Evolutionary conservation across 78 protist species (phyloP).

Genomic region (Dictyostelium purpureum): DNA sequence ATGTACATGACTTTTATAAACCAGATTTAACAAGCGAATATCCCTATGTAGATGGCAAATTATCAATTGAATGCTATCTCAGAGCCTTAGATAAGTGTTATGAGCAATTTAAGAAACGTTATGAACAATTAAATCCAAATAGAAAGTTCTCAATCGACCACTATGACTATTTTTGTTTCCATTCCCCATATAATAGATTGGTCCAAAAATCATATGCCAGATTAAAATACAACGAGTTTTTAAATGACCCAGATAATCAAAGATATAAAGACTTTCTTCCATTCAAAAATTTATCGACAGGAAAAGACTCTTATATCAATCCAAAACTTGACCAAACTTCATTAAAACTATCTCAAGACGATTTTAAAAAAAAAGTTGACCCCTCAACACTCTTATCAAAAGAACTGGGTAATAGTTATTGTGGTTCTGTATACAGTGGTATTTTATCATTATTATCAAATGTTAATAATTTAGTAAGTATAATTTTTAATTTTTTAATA

Average conservation of each 20-base stretch:
- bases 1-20: slow-evolving; percentile 98
- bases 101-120: slow-evolving; percentile 31
- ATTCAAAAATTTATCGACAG: not conserved
- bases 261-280: slow-evolving; percentile 72
- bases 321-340: slow-evolving; percentile 8
- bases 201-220: slow-evolving; percentile 90
- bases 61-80: slow-evolving; percentile 89
- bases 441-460: slow-evolving; percentile 88
- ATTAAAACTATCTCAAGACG: slow-evolving; percentile 32
- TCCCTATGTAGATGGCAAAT: slow-evolving; percentile 94
- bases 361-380: slow-evolving; percentile 64
- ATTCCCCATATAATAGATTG: slow-evolving; percentile 96
- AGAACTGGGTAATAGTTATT: slow-evolving; percentile 95
- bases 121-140: not conserved
- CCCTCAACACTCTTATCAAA: slow-evolving; percentile 72
- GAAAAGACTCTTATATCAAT: slow-evolving; percentile 48
- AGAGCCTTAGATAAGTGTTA: slow-evolving; percentile 92
- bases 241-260: slow-evolving; percentile 34
- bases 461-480: slow-evolving; percentile 29
- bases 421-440: slow-evolving; percentile 94
- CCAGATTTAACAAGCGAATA: slow-evolving; percentile 93
- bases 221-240: slow-evolving; percentile 6
- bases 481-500: not conserved
- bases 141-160: slow-evolving; percentile 27
- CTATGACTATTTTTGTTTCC: slow-evolving; percentile 88